These are phyloP conservation scores for Obelidium mucronatum DNA, from an alignment of 192 early-diverging fungal species.

Conservation along the genomic window DNA sequence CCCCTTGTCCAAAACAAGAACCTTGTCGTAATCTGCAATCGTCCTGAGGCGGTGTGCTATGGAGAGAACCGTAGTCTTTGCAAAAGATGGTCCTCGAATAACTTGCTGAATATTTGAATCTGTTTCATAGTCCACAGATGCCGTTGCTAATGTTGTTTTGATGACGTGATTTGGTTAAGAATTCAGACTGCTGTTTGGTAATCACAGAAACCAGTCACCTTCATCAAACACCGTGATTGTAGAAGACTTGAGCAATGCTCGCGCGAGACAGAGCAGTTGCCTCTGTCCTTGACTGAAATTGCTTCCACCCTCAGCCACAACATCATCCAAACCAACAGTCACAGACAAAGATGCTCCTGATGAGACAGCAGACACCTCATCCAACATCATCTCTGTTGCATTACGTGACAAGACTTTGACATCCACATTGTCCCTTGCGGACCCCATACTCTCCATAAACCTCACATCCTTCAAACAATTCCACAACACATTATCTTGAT, in stretches of 20 bases:
- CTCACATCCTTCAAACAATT: neutral
- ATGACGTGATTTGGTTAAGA: neutral
- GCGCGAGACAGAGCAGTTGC: conserved; percentile 77
- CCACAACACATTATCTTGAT: conserved; percentile 37
- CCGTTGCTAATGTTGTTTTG: conserved; percentile 64
- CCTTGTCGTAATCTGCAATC: conserved; percentile 61
- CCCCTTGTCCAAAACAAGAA: conserved; percentile 78
- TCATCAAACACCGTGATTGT: conserved; percentile 50
- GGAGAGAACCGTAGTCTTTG: conserved; percentile 65
- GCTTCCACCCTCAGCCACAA: conserved; percentile 78
- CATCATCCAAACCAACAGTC: conserved; percentile 60
- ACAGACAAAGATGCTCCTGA: neutral
- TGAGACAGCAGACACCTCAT: conserved; percentile 41
- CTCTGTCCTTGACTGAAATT: conserved; percentile 88
- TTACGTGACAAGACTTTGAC: conserved; percentile 1
- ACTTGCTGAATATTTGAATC: conserved; percentile 85
- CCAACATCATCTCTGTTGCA: conserved; percentile 75
- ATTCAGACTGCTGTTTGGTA: neutral
- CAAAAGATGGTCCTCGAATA: conserved; percentile 67
- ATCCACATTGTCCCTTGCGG: conserved; percentile 51
- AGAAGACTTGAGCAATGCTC: conserved; percentile 55
- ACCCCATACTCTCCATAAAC: conserved; percentile 71
- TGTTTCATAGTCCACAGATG: conserved; percentile 84
- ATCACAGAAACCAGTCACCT: neutral
- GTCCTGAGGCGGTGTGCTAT: conserved; percentile 82